Evolutionary conservation across 441 rosid genomes (phyloP), one percentile per base, ranked within the genome.

Genomic region (Corymbia calophylla): DNA sequence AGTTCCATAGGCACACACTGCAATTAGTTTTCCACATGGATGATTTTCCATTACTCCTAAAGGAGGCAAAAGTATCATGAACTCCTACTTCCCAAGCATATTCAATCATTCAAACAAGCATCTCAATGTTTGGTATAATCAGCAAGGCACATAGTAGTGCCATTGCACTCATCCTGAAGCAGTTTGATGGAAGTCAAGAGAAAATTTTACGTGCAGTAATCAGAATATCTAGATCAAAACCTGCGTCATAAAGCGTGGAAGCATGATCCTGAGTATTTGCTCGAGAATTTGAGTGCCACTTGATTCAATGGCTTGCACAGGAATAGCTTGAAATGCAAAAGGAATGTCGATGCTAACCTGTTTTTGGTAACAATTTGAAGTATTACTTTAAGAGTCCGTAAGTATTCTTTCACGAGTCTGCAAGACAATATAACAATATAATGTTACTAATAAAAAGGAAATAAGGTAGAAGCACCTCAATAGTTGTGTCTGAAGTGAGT

Each of bases 211-310:
- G 53, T 7, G 47, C 87, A 32, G 87, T 86, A 29, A 53, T 86
- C 14, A 0, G 53, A 66, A 55, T 31, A 53, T 53, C 77, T 39
- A 88, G 88, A 87, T 68, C 86, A 94, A 88, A 92, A 97, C 99
- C 98, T 98, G 97, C 53, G 96, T 94, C 97, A 96, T 95, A 91
- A 98, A 96, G 89, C 98, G 98, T 0, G 99, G 99, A 90, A 98
- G 96, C 98, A 96, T 97, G 64, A 97, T 93, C 88, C 91, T 93
- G 87, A 97, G 96, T 91, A 96, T 95, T 90, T 97, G 99, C 51
- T 95, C 95, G 80, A 97, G 98, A 90, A 97, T 94, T 91, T 94
- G 97, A 47, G 96, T 92, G 91, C 99, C 99, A 53, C 96, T 95
- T 80, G 97, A 93, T 89, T 97, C 99, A 89, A 97, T 93, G 27